Evolutionary conservation across 495 filamentous ascomycete genomes (phyloP), one percentile per base, ranked within the genome.

Genomic region (Penicillium bialowiezense): DNA sequence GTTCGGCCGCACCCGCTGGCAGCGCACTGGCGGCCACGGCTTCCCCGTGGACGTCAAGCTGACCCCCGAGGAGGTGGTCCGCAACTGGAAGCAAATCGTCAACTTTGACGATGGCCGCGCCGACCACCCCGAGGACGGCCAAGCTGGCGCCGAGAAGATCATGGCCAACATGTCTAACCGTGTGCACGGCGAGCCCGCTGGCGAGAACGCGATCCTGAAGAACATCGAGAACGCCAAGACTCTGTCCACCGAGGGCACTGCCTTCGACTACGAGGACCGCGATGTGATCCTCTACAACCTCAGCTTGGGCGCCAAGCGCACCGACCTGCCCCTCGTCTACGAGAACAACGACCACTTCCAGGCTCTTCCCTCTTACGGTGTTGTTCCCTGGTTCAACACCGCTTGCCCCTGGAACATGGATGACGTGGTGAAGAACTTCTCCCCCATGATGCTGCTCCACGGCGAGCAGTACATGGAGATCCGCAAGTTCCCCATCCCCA

Each of bases 381-480:
- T 97, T 43, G 81, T 98, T 63, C 95, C 93, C 14, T 86, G 83
- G 65, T 97, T 98, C 74, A 86, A 87, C 75, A 85, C 91, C 56
- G 76, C 84, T 51, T 75, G 80, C 41, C 90, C 95, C 44, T 98
- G 85, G 77, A 81, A 74, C 73, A 74, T 92, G 55, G 79, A 84
- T 52, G 89, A 95, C 19, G 74, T 98, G 52, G 84, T 97, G 34
- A 89, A 90, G 62, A 89, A 97, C 74, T 98, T 95, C 80, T 88
- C 81, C 5, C 92, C 91, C 54, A 98, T 97, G 95, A 96, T 97
- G 91, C 83, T 98, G 41, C 85, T 98, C 15, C 93, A 98, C 77
- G 93, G 93, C 60, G 93, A 98, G 75, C 93, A 98, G 73, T 98
- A 91, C 79, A 89, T 97, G 56, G 95, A 97, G 69, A 81, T 98